These are phyloP conservation scores for Corymbia citriodora DNA, from an alignment of 441 rosid genomes.

Conservation along the genomic window DNA sequence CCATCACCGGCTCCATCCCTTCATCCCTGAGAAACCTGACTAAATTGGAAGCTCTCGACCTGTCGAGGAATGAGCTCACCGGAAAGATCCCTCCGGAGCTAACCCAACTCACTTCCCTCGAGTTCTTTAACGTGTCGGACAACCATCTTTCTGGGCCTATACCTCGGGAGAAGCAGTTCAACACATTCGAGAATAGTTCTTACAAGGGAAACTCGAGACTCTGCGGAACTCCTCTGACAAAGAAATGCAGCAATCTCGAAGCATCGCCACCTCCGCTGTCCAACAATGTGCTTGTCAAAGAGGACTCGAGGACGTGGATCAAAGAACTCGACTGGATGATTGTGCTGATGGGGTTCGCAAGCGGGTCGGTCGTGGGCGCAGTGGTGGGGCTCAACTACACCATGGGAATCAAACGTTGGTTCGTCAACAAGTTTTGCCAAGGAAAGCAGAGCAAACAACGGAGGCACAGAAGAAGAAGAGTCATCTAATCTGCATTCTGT, in stretches of 20 bases:
- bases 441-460: background rate
- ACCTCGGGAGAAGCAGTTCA: background rate
- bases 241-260: background rate
- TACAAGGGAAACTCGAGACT: background rate
- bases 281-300: background rate
- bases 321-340: background rate
- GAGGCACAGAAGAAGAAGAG: background rate
- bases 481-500: background rate
- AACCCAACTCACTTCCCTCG: background rate
- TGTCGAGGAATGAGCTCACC: background rate
- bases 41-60: background rate
- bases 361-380: background rate
- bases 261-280: background rate
- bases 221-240: background rate
- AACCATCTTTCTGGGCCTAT: background rate
- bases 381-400: background rate
- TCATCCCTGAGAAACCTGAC: background rate
- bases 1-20: background rate
- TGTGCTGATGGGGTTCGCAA: background rate
- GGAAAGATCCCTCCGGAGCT: background rate
- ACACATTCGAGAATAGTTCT: background rate
- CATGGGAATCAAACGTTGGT: background rate
- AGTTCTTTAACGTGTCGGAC: background rate
- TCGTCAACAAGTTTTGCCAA: background rate
- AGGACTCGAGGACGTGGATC: background rate